Evolutionary conservation across 257 asterid genomes (phyloP), one percentile per base, ranked within the genome.

Genomic region (Catharanthus roseus): DNA sequence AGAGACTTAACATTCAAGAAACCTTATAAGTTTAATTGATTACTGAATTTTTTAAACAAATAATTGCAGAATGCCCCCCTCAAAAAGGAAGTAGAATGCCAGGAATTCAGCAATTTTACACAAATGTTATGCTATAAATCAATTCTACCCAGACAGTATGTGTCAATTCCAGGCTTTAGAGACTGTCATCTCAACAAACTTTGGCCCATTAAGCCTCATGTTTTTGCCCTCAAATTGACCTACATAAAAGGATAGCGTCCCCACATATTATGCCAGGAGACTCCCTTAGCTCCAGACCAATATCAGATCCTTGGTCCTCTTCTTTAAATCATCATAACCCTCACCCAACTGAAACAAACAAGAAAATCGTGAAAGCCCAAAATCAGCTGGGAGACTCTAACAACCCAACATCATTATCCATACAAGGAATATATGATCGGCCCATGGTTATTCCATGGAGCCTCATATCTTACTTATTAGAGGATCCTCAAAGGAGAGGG

Each of bases 1-100:
- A 34, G 29, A 33, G 15, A 21, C 41, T 11, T 16, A 70, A 66
- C 70, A 58, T 77, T 76, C 74, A 62, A 61, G 66, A 61, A 15
- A 18, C 44, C 45, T 16, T 33, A 0, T 18, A 33, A 18, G 28
- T 33, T 33, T 26, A 33, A 61, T 61, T 33, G 44, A 61, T 19
- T 7, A 16, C 34, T 61, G 66, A 61, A 31, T 12, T 47, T 33
- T 31, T 31, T 19, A 33, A 11, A 61, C 45, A 61, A 8, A 12
- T 6, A 33, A 2, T 24, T 11, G 0, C 16, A 9, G 12, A 18
- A 61, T 33, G 15, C 23, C 6, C n/a, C n/a, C n/a, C n/a, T n/a
- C n/a, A n/a, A n/a, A n/a, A n/a, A n/a, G n/a, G n/a, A n/a, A n/a
- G n/a, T 47, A 9, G 12, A 18, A 61, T 33, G 15, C 23, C 6